A percentile compares a stretch with the other conserved stretches of the same genome.
These are phyloP conservation scores for Cetradonia linearis DNA, from an alignment of 495 filamentous ascomycete genomes.

Conservation along the genomic window DNA sequence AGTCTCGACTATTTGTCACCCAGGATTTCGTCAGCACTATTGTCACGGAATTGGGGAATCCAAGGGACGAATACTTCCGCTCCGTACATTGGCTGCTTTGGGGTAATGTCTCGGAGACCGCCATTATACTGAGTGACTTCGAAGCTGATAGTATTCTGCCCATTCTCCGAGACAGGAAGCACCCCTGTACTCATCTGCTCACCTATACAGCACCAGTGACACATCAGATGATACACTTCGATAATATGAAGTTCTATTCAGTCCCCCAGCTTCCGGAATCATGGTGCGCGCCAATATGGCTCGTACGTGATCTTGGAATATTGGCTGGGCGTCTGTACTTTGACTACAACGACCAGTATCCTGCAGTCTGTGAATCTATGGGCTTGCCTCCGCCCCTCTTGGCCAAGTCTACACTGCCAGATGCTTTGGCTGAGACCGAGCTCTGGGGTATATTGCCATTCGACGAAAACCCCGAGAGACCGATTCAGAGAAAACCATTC, in stretches of 20 bases:
- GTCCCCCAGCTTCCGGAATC: conserved; percentile 33
- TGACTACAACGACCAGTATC: conserved; percentile 33
- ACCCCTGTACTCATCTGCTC: conserved; percentile 32
- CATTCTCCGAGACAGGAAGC: conserved; percentile 25
- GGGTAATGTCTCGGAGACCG: conserved; percentile 29
- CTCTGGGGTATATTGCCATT: conserved; percentile 13
- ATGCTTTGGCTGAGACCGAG: background rate
- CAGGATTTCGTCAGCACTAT: conserved; percentile 15
- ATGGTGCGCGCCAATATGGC: conserved; percentile 12
- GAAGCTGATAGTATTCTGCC: conserved; percentile 44
- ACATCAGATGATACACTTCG: conserved; percentile 43
- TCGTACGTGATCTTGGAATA: conserved; percentile 39
- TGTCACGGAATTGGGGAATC: background rate
- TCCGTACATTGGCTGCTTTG: conserved; percentile 43
- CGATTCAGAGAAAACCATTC: background rate
- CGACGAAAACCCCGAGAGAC: background rate
- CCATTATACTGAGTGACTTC: conserved; percentile 43
- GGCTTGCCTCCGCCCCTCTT: conserved; percentile 12
- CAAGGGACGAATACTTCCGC: conserved; percentile 24
- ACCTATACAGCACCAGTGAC: conserved; percentile 46
- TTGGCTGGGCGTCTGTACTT: conserved; percentile 49
- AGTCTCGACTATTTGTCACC: conserved; percentile 28
- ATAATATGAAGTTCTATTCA: conserved; percentile 37
- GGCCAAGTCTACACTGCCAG: background rate
- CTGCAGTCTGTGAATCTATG: conserved; percentile 24